Evolutionary conservation across 2,329 filamentous ascomycete species (phyloP), one percentile per base, ranked within the genome.

Genomic region (Sclerotiophoma versabilis): DNA sequence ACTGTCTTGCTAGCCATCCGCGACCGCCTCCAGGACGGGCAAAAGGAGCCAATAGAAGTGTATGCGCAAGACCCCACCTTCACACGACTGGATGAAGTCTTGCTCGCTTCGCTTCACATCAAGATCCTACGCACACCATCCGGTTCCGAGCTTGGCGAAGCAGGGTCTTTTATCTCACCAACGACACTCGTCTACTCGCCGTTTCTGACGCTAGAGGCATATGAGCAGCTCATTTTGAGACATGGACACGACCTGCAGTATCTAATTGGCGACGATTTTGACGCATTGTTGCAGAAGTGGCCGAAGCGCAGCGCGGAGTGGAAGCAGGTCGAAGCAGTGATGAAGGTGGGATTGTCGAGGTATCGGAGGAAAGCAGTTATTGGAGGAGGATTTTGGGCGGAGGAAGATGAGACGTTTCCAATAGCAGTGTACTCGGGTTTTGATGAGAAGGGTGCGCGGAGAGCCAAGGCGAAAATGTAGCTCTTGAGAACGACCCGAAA

Each of bases 61-160:
- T 71, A 68, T 23, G 69, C 70, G 5, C 70, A 71, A 53, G 70
- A 72, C 25, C 70, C 70, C 10, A 58, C 59, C 3, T 72, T 71
- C 51, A 66, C 70, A n/a, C 62, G 62, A 19, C 43, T 34, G 0
- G 70, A 71, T 44, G 64, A 72, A 39, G 32, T 59, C 8, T 62
- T 71, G 17, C 60, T 71, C 11, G 36, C 41, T 7, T 62, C 25
- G 15, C 47, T 70, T 29, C 59, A 44, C 14, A 54, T 72, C 3
- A 34, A 39, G 2, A 64, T 72, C 14, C 34, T 68, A 25, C 57
- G 58, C 12, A 72, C 70, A 14, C 43, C 66, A 23, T 70, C 64
- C 2, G 60, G 61, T 7, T 60, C 66, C 2, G 54, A 64, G 5
- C 56, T 69, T 5, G 68, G 70, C 22, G 64, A 71, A 50, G 65